Base-by-base conservation (phyloP, 257 asterid species). In the Penstemon davidsonii region DNA sequence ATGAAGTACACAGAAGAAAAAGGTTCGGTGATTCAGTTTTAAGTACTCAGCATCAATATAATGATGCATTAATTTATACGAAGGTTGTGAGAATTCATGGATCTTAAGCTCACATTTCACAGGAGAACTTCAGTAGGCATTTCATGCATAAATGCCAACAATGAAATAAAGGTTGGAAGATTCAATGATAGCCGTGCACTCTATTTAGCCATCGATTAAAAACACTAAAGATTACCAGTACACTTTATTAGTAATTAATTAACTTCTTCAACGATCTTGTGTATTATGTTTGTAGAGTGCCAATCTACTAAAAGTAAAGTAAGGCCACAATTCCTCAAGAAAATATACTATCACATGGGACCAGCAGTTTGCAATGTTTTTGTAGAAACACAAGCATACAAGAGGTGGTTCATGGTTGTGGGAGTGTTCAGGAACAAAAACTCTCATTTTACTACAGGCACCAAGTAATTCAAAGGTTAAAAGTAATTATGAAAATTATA, bases 61-160 rank as follows among this genome's bases (percentile, higher is more conserved):
- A 19, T 55, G 49, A 47, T 51, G n/a, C 18, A 15, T 13, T 15
- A 43, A 15, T 51, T 45, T 12, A 59, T n/a, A 9, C 39, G 52
- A 68, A 58, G 46, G 57, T 39, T 10, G 38, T 50, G 63, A 50
- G 43, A 52, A 59, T 41, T 39, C 8, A 46, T 60, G 64, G 67
- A 40, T 38, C 52, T 53, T 46, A 25, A 37, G 40, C 42, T 55
- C 73, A 60, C 43, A 19, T 37, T 11, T 43, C 64, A 68, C 10
- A 12, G 15, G 45, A 50, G 37, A 55, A 12, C 18, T 53, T 46
- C 65, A 41, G 38, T 18, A 11, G 64, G 52, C 37, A 52, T 58
- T 63, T 50, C 54, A 60, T 25, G 57, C n/a, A 67, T 19, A 54
- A 7, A 5, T 25, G 40, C 51, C 44, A 18, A 25, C 41, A 1